Percentiles rank a stretch among this genome's conserved stretches.
phyloP scores from a whole-genome alignment of 2,329 filamentous ascomycete genomes.

The Aspergillus sp. region DNA sequence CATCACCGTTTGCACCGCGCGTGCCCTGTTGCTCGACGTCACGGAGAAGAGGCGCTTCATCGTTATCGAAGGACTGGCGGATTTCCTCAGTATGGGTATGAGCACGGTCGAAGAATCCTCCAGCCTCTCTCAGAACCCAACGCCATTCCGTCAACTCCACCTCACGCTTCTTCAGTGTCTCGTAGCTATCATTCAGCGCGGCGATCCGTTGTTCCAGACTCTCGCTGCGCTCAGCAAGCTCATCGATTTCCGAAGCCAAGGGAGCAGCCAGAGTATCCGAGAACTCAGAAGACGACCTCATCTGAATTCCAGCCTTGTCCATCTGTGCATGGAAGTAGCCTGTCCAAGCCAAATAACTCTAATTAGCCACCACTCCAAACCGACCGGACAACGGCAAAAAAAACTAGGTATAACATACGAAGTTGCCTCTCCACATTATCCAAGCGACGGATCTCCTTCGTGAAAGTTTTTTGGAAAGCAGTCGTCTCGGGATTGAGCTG shows the following conservation, averaged over 20 bases:
- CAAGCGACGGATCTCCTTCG: constrained; percentile 92
- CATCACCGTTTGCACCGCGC: constrained; percentile 60
- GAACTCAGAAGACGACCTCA: constrained; percentile 90
- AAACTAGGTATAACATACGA: constrained; percentile 58
- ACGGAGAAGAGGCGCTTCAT: constrained; percentile 88
- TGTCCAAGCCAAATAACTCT: constrained; percentile 34
- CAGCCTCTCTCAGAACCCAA: constrained; percentile 94
- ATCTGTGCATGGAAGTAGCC: constrained; percentile 95
- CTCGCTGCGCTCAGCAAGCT: constrained; percentile 88
- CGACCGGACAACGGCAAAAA: neutral
- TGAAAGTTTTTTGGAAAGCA: constrained; percentile 96
- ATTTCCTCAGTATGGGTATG: constrained; percentile 98
- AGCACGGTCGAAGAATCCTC: constrained; percentile 94
- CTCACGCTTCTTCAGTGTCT: constrained; percentile 96
- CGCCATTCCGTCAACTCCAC: constrained; percentile 97
- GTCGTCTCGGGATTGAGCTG: constrained; percentile 91
- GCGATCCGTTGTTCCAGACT: constrained; percentile 87
- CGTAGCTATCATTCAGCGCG: constrained; percentile 95
- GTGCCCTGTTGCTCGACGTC: constrained; percentile 81
- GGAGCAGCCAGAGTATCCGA: constrained; percentile 81
- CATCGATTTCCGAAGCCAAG: constrained; percentile 92
- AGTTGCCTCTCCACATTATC: constrained; percentile 98
- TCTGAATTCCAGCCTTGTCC: constrained; percentile 83
- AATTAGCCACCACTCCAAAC: constrained; percentile 2
- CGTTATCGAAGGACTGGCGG: constrained; percentile 78